These are phyloP conservation scores for Pseudophaeomoniella oleicola DNA, from an alignment of 2,329 filamentous ascomycete genomes.

Conservation along the genomic window DNA sequence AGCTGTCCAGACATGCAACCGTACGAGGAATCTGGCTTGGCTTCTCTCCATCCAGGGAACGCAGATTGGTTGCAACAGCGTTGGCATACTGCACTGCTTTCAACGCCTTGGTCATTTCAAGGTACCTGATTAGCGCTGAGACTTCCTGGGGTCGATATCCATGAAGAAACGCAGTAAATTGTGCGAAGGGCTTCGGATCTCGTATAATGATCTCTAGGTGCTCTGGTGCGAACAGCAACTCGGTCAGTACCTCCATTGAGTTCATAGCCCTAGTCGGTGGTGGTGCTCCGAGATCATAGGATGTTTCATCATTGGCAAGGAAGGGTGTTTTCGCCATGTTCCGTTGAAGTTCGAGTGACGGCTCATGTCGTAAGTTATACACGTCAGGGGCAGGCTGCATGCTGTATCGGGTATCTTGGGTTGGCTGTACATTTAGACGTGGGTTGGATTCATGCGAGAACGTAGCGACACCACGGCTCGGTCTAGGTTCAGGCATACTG, in stretches of 20 bases:
- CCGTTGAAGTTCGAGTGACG: background rate
- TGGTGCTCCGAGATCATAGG: conserved; percentile 25
- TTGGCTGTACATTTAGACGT: background rate
- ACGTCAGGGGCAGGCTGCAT: background rate
- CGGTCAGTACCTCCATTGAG: conserved; percentile 19
- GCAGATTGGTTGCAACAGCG: conserved; percentile 21
- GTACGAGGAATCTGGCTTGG: conserved; percentile 3
- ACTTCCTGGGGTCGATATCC: conserved; percentile 21
- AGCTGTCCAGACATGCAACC: conserved; percentile 21
- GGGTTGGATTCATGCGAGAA: background rate
- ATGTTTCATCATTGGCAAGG: conserved; percentile 6
- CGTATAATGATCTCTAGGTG: conserved; percentile 27
- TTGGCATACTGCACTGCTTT: conserved; percentile 30
- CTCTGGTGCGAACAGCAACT: conserved; percentile 26
- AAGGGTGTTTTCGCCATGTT: background rate
- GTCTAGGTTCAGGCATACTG: background rate
- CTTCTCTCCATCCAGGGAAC: conserved; percentile 11
- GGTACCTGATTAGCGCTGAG: conserved; percentile 20
- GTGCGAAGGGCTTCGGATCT: conserved; percentile 18
- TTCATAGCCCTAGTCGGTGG: conserved; percentile 17
- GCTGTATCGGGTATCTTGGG: background rate
- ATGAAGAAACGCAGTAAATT: conserved; percentile 24
- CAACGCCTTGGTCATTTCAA: conserved; percentile 25
- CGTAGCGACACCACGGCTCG: background rate
- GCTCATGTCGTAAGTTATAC: background rate